Base-by-base conservation (phyloP, 2,329 filamentous ascomycete species). In the Trichoderma atroviride region DNA sequence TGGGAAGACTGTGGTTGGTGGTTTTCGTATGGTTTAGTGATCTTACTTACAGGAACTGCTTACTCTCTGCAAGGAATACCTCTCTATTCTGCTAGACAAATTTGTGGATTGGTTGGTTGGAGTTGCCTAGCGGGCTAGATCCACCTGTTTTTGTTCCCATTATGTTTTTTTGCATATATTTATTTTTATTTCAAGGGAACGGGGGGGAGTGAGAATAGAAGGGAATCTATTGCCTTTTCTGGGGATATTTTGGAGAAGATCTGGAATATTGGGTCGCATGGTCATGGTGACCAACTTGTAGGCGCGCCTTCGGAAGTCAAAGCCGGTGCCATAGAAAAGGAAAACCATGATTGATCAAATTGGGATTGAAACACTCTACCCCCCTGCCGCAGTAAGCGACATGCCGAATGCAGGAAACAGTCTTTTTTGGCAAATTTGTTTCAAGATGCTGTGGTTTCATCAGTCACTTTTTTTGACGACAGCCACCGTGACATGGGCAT, bases 31-130 rank as follows among this genome's bases (percentile, higher is more conserved):
- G 37, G 37, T 58, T 58, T 33, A 40, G 59, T 35, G n/a, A 50
- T 50, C 29, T 66, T 35, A 66, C 63, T 35, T 24, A 50, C 29
- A 50, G 40, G 37, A 50, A 58, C 40, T 64, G 63, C 64, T 59
- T 67, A 52, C 64, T 29, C 11, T 52, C n/a, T 29, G 53, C 40
- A 58, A 52, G 63, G 37, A 59, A 19, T 16, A 52, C 14, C n/a
- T n/a, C 6, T 57, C 13, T 31, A 14, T 55, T 27, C 19, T 27
- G 35, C 27, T 29, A n/a, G 13, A 50, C 4, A 22, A 13, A 11
- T 50, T 27, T 56, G 47, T 53, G 43, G 60, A 31, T 19, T 62
- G 60, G 19, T 22, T 16, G 22, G 24, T n/a, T 43, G 40, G 40
- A 43, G 40, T 19, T 43, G 40, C 40, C 40, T 43, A n/a, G 40